phyloP scores from a whole-genome alignment of 192 early-diverging fungal species.

The Backusella liffmaniae region DNA sequence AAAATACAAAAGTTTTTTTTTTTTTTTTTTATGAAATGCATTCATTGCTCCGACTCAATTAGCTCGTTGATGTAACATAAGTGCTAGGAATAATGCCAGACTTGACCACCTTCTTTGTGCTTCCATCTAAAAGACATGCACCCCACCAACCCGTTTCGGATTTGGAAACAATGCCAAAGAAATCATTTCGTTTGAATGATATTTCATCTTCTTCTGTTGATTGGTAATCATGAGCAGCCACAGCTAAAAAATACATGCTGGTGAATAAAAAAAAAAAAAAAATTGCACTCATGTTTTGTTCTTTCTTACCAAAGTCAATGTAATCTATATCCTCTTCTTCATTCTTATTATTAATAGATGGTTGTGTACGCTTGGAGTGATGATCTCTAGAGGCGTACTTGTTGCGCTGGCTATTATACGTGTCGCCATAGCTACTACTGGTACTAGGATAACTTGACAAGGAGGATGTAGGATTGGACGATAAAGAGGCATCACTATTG shows the following conservation, averaged over 20 bases:
- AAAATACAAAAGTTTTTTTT: background rate
- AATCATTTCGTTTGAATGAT: slow-evolving; percentile 29
- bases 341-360: background rate
- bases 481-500: background rate
- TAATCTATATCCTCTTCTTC: background rate
- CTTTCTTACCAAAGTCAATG: slow-evolving; percentile 16
- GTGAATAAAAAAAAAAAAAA: too few species aligned
- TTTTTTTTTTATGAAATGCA: background rate
- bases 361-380: background rate
- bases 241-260: background rate
- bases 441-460: background rate
- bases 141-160: slow-evolving; percentile 11
- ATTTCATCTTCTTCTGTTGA: slow-evolving; percentile 30
- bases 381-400: background rate
- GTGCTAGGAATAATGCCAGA: slow-evolving; percentile 6
- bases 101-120: background rate
- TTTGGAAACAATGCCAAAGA: slow-evolving; percentile 27
- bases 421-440: background rate
- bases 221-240: slow-evolving; percentile 25
- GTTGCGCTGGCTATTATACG: background rate
- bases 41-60: background rate
- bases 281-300: background rate
- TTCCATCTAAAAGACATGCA: background rate
- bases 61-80: background rate
- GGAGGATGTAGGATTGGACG: background rate